These are phyloP conservation scores for Nicotiana attenuata DNA, from an alignment of 257 asterid genomes.

Conservation along the genomic window DNA sequence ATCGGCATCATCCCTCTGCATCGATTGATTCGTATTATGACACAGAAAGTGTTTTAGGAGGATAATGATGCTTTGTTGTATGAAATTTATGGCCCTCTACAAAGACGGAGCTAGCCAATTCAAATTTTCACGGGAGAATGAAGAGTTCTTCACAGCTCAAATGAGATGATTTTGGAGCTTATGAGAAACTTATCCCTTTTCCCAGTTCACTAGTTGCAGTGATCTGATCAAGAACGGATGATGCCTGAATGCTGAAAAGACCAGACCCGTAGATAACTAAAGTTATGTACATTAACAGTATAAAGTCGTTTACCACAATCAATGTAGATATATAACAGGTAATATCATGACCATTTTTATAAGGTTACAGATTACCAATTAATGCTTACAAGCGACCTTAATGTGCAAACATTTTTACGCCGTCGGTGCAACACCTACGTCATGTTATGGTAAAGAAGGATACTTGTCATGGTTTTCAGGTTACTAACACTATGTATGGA, in stretches of 20 bases:
- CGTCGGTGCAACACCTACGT: background rate
- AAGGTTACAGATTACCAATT: background rate
- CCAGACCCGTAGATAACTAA: background rate
- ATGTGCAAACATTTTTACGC: background rate
- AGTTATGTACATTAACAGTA: background rate
- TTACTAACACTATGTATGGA: too few relatives aligned
- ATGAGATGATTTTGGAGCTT: background rate
- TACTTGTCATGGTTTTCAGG: too few relatives aligned
- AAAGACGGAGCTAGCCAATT: background rate
- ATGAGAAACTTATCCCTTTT: background rate
- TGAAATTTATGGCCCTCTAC: background rate
- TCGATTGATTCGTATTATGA: slow-evolving; percentile 1
- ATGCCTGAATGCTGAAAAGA: slow-evolving; percentile 4
- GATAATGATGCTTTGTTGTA: background rate
- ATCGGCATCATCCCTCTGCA: background rate
- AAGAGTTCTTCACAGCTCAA: background rate
- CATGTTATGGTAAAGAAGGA: too few relatives aligned
- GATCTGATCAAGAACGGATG: background rate
- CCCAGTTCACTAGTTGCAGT: background rate
- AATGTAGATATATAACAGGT: too few relatives aligned
- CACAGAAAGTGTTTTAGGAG: background rate
- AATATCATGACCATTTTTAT: background rate
- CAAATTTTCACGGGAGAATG: background rate
- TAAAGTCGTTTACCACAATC: background rate
- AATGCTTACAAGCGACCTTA: background rate